Evolutionary conservation across 2,329 filamentous ascomycete genomes (phyloP).

Genomic region (Neocucurbitaria cava): DNA sequence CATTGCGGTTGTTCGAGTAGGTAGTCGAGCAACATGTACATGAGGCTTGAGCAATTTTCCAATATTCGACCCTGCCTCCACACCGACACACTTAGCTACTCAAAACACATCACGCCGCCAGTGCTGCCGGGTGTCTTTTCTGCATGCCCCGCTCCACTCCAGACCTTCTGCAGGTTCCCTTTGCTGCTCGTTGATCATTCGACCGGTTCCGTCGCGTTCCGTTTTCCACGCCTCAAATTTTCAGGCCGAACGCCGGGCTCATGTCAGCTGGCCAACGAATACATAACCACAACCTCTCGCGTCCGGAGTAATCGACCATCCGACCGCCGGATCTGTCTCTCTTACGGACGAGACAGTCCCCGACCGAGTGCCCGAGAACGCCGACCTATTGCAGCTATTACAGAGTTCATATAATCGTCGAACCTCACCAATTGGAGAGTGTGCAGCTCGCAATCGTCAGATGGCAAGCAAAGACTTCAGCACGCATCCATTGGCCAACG

Average conservation of each 20-base stretch:
- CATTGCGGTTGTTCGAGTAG: neutral
- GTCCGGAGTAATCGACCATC: constrained; percentile 15
- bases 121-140: constrained; percentile 14
- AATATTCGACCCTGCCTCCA: neutral
- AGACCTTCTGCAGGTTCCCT: constrained; percentile 14
- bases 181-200: constrained; percentile 1
- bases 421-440: neutral
- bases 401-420: constrained; percentile 8
- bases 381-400: constrained; percentile 22
- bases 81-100: constrained; percentile 20
- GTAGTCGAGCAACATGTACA: neutral
- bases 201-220: constrained; percentile 15
- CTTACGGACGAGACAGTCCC: constrained; percentile 10
- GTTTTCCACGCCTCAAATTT: constrained; percentile 15
- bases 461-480: constrained; percentile 5
- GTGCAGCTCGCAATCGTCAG: constrained; percentile 7
- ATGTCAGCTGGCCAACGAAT: constrained; percentile 18
- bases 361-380: constrained; percentile 5
- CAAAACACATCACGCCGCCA: constrained; percentile 13
- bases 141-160: constrained; percentile 20
- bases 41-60: neutral
- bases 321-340: constrained; percentile 2
- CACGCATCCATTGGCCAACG: constrained; percentile 21
- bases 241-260: constrained; percentile 21
- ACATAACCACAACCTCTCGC: constrained; percentile 6